These are phyloP conservation scores for Podospora fimiseda DNA, from an alignment of 495 filamentous ascomycete species.

Conservation along the genomic window DNA sequence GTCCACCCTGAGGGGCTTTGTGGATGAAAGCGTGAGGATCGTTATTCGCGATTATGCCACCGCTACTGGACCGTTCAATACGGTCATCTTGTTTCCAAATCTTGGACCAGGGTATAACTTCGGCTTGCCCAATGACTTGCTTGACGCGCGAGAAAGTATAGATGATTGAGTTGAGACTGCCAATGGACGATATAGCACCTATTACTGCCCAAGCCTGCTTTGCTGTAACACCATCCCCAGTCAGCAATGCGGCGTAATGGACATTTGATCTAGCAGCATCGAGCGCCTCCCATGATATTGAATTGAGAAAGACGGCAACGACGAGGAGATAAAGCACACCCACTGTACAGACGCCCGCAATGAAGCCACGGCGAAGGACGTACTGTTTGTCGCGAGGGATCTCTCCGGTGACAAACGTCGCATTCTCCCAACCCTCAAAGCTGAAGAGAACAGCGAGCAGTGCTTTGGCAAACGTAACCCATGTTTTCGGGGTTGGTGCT, in stretches of 20 bases:
- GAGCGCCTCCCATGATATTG: not conserved
- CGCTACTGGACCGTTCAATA: not conserved
- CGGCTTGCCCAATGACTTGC: not conserved
- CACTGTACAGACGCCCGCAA: not conserved
- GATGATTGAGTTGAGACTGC: not conserved
- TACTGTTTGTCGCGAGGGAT: not conserved
- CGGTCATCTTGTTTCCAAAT: not conserved
- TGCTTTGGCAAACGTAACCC: not conserved
- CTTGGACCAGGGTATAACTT: not conserved
- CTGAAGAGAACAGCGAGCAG: not conserved
- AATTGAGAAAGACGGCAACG: not conserved
- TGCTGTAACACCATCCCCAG: not conserved
- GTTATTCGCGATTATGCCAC: not conserved
- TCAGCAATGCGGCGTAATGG: not conserved
- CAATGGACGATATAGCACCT: not conserved
- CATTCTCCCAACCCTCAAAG: constrained; percentile 1
- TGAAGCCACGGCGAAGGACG: not conserved
- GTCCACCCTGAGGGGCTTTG: not conserved
- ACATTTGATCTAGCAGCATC: not conserved
- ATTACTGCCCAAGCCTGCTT: not conserved
- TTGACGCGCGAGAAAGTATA: not conserved
- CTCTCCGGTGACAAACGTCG: not conserved
- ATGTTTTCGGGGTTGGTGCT: too few relatives aligned
- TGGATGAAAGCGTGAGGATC: not conserved
- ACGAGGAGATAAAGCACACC: not conserved